Base-by-base conservation (phyloP, 805 yeast genomes). In the Metschnikowia shivogae region DNA sequence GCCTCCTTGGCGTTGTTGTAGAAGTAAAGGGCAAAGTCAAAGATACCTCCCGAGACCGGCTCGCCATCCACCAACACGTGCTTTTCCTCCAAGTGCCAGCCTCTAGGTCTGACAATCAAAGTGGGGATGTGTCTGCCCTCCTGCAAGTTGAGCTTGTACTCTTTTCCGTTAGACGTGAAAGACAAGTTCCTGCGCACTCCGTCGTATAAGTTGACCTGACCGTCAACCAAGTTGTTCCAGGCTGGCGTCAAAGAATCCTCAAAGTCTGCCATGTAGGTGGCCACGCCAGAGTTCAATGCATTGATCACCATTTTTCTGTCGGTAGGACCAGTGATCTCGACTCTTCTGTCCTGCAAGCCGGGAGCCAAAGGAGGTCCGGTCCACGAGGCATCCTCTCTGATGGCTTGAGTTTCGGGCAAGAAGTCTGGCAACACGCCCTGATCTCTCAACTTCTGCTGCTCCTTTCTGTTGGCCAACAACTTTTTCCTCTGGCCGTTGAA, bases 241-340 rank as follows among this genome's bases (percentile, higher is more conserved):
- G 95, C 85, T 56, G 95, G 95, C 14, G 92, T 80, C 56, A 86
- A 79, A 13, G 90, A 84, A 64, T 86, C 93, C 65, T 86, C 95
- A 58, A 86, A 84, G 70, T 86, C 95, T 35, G 89, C 82, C 93
- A 86, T 86, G 63, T 86, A 86, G 27, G 93, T 85, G 50, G 84
- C 84, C 36, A 86, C 93, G 44, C 77, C 74, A 0, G 90, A 81
- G 66, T 86, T 86, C 62, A 86, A 74, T 2, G 92, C 93, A 60
- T 85, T 86, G 59, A 86, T 81, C 52, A 86, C 79, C 95, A 86
- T 86, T 57, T 86, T 84, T 53, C 92, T 77, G 61, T 84, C 85
- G 43, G 90, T 86, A 17, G 95, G 95, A 41, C 95, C 95, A 20
- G 95, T 86, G 64, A 86, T 86, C 65, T 86, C 93, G 36, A 80